These are phyloP conservation scores for Aspergillus nanangensis DNA, from an alignment of 495 filamentous ascomycete species.

Conservation along the genomic window DNA sequence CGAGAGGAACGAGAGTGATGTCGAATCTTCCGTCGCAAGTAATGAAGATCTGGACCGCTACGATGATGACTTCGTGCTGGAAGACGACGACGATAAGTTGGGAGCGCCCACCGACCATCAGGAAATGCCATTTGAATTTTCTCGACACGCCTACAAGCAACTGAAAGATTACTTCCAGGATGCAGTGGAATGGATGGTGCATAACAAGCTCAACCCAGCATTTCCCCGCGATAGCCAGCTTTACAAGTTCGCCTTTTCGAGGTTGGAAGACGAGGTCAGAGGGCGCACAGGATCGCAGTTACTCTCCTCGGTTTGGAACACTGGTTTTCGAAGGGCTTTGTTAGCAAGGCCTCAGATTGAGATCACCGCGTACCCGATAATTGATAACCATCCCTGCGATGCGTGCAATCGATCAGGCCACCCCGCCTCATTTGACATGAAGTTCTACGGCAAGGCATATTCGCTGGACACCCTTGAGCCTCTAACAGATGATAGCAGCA, in stretches of 20 bases:
- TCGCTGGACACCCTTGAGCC: constrained; percentile 63
- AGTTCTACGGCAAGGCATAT: constrained; percentile 67
- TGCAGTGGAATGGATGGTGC: constrained; percentile 79
- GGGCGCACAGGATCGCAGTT: constrained; percentile 68
- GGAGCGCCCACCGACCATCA: constrained; percentile 53
- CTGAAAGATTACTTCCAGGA: constrained; percentile 73
- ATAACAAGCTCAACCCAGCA: constrained; percentile 69
- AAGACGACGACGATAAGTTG: constrained; percentile 59
- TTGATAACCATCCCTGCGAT: constrained; percentile 53
- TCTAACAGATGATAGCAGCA: constrained; percentile 47
- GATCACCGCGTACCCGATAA: constrained; percentile 28
- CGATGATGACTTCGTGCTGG: constrained; percentile 67
- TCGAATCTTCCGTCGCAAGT: constrained; percentile 30
- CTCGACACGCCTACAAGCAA: constrained; percentile 58
- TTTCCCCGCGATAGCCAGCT: constrained; percentile 61
- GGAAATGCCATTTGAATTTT: constrained; percentile 70
- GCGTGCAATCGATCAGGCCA: constrained; percentile 73
- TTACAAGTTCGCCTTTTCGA: constrained; percentile 68
- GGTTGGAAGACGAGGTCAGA: constrained; percentile 67
- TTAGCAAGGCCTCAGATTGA: constrained; percentile 56
- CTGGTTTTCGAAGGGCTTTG: constrained; percentile 59
- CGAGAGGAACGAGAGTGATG: constrained; percentile 24
- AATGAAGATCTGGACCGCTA: constrained; percentile 51
- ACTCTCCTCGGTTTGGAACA: constrained; percentile 67
- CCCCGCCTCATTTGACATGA: constrained; percentile 57